Conservation (phyloP, 305 asterid species). For the Fraxinus xanthoxyloides region DNA sequence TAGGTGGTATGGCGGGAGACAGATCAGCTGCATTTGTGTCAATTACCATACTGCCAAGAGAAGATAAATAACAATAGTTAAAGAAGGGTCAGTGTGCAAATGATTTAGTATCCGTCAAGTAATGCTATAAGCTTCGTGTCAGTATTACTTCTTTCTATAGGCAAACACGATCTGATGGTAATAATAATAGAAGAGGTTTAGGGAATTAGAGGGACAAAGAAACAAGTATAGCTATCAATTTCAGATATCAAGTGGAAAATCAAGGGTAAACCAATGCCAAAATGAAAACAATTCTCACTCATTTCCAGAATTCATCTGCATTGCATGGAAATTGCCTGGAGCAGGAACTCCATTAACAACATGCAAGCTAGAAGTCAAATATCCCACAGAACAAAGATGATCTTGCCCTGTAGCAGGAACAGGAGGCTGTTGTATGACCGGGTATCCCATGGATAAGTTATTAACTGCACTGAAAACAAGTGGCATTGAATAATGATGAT, state of each 20-base stretch:
- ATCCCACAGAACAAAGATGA: constrained; percentile 74
- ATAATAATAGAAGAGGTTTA: background rate
- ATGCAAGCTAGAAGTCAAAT: constrained; percentile 59
- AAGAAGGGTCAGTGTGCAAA: background rate
- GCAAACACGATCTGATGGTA: background rate
- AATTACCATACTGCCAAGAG: constrained; percentile 55
- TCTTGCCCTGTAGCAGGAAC: constrained; percentile 74
- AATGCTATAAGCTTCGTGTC: background rate
- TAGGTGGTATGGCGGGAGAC: constrained; percentile 60
- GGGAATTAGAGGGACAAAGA: background rate
- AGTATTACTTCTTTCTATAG: background rate
- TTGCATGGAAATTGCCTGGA: constrained; percentile 70
- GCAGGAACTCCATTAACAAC: constrained; percentile 91
- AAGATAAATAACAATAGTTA: background rate
- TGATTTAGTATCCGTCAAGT: background rate
- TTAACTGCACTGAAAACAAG: constrained; percentile 82
- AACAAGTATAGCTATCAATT: background rate
- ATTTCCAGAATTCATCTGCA: constrained; percentile 78
- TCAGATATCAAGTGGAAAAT: constrained; percentile 11
- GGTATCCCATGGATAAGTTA: constrained; percentile 95
- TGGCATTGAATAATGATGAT: constrained; percentile 42
- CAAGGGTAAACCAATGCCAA: constrained; percentile 5
- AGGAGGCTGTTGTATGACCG: constrained; percentile 78
- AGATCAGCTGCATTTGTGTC: constrained; percentile 51
- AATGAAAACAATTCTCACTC: constrained; percentile 50